A percentile compares a stretch with the other conserved stretches of the same genome.
Evolutionary conservation across 78 protist species (phyloP).

Genomic region (Mantamonas sphyraenae): DNA sequence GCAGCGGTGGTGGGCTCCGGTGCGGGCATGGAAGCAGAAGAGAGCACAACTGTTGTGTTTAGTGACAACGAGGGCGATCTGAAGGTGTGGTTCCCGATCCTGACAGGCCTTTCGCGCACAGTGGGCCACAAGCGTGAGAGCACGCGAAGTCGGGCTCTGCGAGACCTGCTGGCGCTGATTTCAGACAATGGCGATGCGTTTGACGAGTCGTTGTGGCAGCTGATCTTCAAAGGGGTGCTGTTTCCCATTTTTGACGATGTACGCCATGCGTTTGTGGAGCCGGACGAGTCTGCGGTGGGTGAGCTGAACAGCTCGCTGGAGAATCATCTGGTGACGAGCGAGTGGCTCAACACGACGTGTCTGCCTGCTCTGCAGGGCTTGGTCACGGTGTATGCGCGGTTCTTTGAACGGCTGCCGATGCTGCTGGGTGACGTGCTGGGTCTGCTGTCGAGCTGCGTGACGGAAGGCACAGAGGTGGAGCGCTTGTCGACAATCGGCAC

Average conservation of each 20-base stretch:
- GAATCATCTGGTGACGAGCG: not conserved
- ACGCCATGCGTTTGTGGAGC: not conserved
- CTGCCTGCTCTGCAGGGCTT: not conserved
- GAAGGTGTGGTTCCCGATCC: slow-evolving; percentile 40
- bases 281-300: not conserved
- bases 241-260: slow-evolving; percentile 82
- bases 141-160: slow-evolving; percentile 54
- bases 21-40: no score
- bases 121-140: slow-evolving; percentile 40
- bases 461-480: not conserved
- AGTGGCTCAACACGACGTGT: not conserved
- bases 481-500: not conserved
- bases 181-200: slow-evolving; percentile 50
- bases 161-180: slow-evolving; percentile 54
- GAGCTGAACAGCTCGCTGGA: no score
- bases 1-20: no score
- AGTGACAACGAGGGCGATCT: not conserved
- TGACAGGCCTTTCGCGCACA: slow-evolving; percentile 36
- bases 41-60: not conserved
- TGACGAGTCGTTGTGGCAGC: slow-evolving; percentile 59
- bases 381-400: not conserved
- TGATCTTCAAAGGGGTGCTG: slow-evolving; percentile 76
- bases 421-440: not conserved
- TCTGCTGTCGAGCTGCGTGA: not conserved
- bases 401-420: not conserved